phyloP scores from a whole-genome alignment of 495 filamentous ascomycete genomes.

The Schizothecium vesticola region DNA sequence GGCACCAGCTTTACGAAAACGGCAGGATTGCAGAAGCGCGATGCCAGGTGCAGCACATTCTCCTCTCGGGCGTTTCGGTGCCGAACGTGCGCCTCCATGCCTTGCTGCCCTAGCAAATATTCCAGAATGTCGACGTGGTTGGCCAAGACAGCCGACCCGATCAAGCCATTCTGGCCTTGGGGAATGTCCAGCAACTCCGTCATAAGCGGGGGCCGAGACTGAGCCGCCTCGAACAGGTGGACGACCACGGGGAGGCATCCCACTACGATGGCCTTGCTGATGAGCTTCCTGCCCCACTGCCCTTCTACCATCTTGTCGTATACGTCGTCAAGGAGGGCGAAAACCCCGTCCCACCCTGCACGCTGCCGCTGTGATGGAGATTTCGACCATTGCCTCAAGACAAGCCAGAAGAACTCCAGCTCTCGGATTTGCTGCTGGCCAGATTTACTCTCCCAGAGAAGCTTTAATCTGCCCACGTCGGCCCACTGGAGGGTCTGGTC shows the following conservation, averaged over 20 bases:
- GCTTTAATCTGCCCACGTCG: background rate
- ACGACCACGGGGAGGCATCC: background rate
- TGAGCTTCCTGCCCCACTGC: background rate
- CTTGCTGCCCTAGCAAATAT: background rate
- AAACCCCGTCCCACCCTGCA: background rate
- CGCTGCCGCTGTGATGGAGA: background rate
- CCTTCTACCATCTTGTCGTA: constrained; percentile 5
- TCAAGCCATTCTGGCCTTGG: background rate
- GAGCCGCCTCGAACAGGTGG: background rate
- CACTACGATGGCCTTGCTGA: background rate
- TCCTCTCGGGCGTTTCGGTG: background rate
- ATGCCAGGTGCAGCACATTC: constrained; percentile 1
- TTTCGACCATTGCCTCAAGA: background rate
- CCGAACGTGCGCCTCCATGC: background rate
- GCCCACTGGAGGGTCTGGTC: constrained; percentile 4
- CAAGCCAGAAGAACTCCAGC: background rate
- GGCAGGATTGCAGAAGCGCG: constrained; percentile 1
- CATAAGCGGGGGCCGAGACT: background rate
- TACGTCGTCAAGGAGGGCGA: constrained; percentile 3
- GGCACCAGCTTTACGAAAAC: background rate
- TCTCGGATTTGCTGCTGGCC: background rate
- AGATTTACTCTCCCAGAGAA: constrained; percentile 3
- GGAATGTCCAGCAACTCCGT: background rate
- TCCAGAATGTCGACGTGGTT: background rate
- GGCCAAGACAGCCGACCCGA: background rate